Evolutionary conservation across 352 stramenopile species (phyloP).

Genomic region (Blastocystis sp.): DNA sequence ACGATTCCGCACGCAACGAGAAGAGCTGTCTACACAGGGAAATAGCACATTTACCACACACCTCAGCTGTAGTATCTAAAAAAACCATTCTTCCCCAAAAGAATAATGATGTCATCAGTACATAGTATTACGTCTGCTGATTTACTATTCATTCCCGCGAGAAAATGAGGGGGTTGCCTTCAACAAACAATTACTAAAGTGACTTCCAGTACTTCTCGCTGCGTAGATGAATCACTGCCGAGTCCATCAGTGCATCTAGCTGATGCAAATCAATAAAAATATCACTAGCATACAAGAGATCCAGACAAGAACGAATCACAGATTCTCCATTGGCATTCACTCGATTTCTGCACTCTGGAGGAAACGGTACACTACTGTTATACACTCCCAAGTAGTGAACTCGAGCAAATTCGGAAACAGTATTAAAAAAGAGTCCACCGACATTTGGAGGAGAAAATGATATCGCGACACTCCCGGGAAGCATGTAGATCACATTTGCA

Average conservation of each 20-base stretch:
- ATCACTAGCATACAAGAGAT: neutral
- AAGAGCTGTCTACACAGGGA: neutral
- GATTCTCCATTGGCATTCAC: constrained; percentile 37
- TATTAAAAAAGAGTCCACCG: constrained; percentile 57
- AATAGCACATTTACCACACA: neutral
- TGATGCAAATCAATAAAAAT: neutral
- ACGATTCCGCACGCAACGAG: neutral
- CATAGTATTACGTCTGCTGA: neutral
- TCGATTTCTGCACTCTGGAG: constrained; percentile 40
- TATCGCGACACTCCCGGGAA: constrained; percentile 43
- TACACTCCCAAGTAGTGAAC: constrained; percentile 46
- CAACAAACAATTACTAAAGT: neutral
- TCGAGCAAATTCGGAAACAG: constrained; percentile 17
- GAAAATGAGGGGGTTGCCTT: neutral
- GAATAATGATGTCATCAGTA: neutral
- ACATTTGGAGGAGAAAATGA: constrained; percentile 45
- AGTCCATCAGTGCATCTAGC: neutral
- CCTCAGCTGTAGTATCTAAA: neutral
- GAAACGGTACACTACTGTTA: constrained; percentile 42
- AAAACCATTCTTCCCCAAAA: neutral
- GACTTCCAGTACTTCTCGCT: neutral
- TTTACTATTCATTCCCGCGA: neutral
- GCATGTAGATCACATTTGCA: constrained; percentile 53
- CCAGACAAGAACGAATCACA: neutral
- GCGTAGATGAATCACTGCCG: neutral